Evolutionary conservation across 75 land plant species (phyloP), one percentile per base, ranked within the genome.

Genomic region (Chamaecyparis obtusa): DNA sequence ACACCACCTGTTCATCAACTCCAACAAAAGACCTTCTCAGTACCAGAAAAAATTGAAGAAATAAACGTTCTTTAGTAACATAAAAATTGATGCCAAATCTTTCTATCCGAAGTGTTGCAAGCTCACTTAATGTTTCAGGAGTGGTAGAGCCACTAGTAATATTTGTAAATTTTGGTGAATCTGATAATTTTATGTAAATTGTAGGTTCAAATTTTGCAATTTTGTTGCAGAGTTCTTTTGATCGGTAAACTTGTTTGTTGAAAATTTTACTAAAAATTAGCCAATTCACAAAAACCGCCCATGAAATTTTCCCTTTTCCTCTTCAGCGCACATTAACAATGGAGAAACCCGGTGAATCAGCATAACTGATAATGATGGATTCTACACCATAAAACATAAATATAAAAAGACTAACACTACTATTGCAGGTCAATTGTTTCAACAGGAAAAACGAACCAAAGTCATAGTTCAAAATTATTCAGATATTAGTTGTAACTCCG

Each of bases 1-100:
- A 96, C 87, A 24, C 99, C 99, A n/a, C 99, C 99, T 97, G 91
- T 77, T 64, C 77, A 88, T 81, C 33, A 35, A 83, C 74, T 71
- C 51, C 86, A 83, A 86, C 44, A 19, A 43, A 33, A 87, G 60
- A 5, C 49, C 60, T 46, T 54, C 75, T 43, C 75, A 54, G 85
- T 16, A 83, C 17, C 69, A 64, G 8, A 5, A 27, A 64, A 24
- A 0, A 4, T 64, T 24, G 7, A 24, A 64, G 30, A 1, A 64
- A 27, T 6, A 8, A 24, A 27, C 5, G 27, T 27, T 24, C 0
- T 64, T 64, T 24, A 21, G 8, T 21, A 64, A 64, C 30, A 24
- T 24, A 24, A 7, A 27, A 24, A 27, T 64, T 24, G 69, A 24
- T 64, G 69, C 30, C 69, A 64, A 64, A 7, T 7, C 8, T 64